Base-by-base conservation (phyloP, 495 filamentous ascomycete genomes). In the Opeltia flavorubescens region DNA sequence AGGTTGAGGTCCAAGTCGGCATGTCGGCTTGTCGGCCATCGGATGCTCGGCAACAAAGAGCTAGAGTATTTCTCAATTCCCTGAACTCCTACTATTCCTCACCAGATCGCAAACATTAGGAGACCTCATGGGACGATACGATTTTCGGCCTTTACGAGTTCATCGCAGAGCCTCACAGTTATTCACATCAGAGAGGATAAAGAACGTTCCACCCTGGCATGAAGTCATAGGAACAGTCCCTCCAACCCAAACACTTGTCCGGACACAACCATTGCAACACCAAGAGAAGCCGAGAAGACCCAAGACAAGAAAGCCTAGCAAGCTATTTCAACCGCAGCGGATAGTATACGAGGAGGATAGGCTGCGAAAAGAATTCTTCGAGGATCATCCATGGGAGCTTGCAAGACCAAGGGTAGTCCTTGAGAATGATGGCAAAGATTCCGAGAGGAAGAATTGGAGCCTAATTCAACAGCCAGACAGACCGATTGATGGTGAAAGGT, bases 311-410 rank as follows among this genome's bases (percentile, higher is more conserved):
- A 83, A 79, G 59, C 66, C 83, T 5, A 86, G 80, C 59, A 74
- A 79, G 46, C 59, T 94, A 55, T 96, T 86, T 66, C 73, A 79
- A 55, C 91, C 91, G 4, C 75, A 86, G 43, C 58, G 68, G 46
- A 77, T 98, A 44, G 69, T 69, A 44, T 93, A 88, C 61, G 84
- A 86, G 39, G 91, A 98, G 62, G 93, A 98, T 62, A 63, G 69
- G 50, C 67, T 96, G 54, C 80, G 91, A 42, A 67, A 57, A 47
- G 67, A 81, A 24, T 98, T 96, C 68, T 96, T 82, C 67, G 71
- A 70, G 50, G 89, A 98, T 62, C 91, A 98, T 64, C 91, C 91
- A 4, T 98, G 91, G 91, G 91, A 98, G 61, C 69, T 98, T 56
- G 91, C 93, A 25, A 74, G 91, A 52, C 91, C 91, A 43, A 72